A percentile compares a stretch with the other conserved stretches of the same genome.
phyloP scores from a whole-genome alignment of 2,329 filamentous ascomycete species.

The Chlorencoelia australis region DNA sequence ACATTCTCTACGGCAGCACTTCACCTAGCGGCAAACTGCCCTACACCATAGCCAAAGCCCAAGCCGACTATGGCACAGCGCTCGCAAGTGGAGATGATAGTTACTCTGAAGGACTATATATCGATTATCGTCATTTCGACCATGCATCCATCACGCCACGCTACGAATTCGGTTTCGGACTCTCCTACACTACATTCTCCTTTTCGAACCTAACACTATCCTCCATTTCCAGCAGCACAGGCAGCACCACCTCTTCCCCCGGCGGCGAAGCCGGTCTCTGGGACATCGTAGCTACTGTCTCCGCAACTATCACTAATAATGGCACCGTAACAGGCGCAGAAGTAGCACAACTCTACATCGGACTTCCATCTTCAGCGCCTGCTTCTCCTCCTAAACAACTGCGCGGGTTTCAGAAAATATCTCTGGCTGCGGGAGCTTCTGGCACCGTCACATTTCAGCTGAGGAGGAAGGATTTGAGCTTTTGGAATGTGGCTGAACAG shows the following conservation, averaged over 20 bases:
- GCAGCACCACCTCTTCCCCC: constrained; percentile 6
- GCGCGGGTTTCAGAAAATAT: constrained; percentile 52
- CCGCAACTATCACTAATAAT: constrained; percentile 50
- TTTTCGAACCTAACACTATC: constrained; percentile 17
- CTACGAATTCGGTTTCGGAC: constrained; percentile 37
- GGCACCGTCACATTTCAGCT: constrained; percentile 34
- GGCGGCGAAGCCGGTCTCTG: constrained; percentile 52
- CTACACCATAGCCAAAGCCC: constrained; percentile 52
- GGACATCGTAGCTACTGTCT: constrained; percentile 49
- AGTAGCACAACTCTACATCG: constrained; percentile 39
- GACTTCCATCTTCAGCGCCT: constrained; percentile 29
- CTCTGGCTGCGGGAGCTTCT: constrained; percentile 36
- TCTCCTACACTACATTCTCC: constrained; percentile 46
- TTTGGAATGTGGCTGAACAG: constrained; percentile 51
- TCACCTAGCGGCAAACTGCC: constrained; percentile 35
- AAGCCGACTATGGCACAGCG: constrained; percentile 35
- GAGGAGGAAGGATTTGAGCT: constrained; percentile 39
- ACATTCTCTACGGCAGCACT: constrained; percentile 49
- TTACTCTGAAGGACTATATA: constrained; percentile 35
- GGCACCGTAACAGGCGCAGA: constrained; percentile 43
- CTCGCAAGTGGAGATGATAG: constrained; percentile 26
- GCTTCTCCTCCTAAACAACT: constrained; percentile 44
- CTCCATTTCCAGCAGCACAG: constrained; percentile 2
- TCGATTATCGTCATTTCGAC: constrained; percentile 46
- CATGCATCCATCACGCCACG: constrained; percentile 27